phyloP scores from a whole-genome alignment of 305 asterid genomes.

The Solanum hybrid region DNA sequence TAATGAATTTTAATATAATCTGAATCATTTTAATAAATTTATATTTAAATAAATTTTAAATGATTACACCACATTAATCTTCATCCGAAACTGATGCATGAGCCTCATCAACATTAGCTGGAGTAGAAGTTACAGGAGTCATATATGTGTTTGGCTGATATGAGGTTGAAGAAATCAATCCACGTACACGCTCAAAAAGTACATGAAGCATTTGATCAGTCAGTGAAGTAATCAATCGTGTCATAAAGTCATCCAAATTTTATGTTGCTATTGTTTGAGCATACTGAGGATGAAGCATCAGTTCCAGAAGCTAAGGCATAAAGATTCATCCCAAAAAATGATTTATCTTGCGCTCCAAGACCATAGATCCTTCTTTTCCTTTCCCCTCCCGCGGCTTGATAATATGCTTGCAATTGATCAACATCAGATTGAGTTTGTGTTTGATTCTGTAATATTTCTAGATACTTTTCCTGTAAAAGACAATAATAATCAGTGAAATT shows the following conservation, averaged over 20 bases:
- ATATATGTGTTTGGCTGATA: too few species aligned
- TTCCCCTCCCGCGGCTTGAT: neutral
- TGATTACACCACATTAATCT: neutral
- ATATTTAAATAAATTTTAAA: too few species aligned
- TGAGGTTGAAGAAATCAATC: neutral
- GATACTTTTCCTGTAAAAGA: neutral
- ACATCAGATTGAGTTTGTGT: too few species aligned
- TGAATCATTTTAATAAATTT: too few species aligned
- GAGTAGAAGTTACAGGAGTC: neutral
- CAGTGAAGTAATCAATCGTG: neutral
- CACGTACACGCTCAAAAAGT: neutral
- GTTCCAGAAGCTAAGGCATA: too few species aligned
- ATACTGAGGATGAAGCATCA: neutral
- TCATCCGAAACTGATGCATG: neutral
- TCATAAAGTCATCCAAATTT: neutral
- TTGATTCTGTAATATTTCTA: neutral
- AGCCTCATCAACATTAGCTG: neutral
- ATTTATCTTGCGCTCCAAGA: neutral
- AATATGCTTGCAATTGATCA: neutral
- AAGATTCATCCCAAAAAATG: too few species aligned
- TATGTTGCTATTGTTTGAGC: neutral
- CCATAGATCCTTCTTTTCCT: neutral
- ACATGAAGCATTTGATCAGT: neutral
- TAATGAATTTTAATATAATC: too few species aligned
- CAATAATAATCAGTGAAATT: too few species aligned